phyloP scores from a whole-genome alignment of 192 early-diverging fungal genomes.

The Coemansia umbellata region DNA sequence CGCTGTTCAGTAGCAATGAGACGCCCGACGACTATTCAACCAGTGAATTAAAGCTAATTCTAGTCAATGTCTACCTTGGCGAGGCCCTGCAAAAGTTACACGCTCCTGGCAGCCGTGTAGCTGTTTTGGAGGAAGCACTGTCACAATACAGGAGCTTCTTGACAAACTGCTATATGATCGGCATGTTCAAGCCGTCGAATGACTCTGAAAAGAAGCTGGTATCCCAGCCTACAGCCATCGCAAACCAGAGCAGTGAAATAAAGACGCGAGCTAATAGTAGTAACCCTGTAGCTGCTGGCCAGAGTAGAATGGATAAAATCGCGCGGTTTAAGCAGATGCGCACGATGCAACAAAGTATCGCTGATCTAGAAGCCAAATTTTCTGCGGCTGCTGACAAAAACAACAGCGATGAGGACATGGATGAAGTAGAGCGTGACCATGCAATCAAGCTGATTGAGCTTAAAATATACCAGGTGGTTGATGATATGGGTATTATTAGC shows the following conservation, averaged over 20 bases:
- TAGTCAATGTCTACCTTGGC: conserved; percentile 32
- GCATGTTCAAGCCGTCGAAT: conserved; percentile 25
- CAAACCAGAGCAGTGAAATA: conserved; percentile 16
- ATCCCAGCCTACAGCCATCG: conserved; percentile 33
- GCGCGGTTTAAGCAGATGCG: conserved; percentile 52
- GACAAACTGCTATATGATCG: conserved; percentile 13
- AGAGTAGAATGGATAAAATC: conserved; percentile 26
- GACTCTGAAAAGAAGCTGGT: conserved; percentile 45
- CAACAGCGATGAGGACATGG: conserved; percentile 47
- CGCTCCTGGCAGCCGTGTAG: background rate
- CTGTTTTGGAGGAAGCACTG: conserved; percentile 16
- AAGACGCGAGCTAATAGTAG: background rate
- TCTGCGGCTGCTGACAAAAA: conserved; percentile 7
- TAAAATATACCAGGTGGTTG: conserved; percentile 66
- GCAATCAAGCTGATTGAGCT: conserved; percentile 70
- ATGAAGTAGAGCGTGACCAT: conserved; percentile 75
- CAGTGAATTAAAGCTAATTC: conserved; percentile 62
- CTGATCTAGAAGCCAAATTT: conserved; percentile 71
- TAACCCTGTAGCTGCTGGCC: conserved; percentile 3
- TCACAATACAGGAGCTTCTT: conserved; percentile 23
- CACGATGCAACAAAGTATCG: conserved; percentile 72
- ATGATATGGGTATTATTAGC: conserved; percentile 63
- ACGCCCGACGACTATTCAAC: conserved; percentile 83
- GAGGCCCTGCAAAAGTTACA: conserved; percentile 35
- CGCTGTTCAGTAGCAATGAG: conserved; percentile 85